Conservation (phyloP, 441 rosid species). For the Erodium chrysanthum region DNA sequence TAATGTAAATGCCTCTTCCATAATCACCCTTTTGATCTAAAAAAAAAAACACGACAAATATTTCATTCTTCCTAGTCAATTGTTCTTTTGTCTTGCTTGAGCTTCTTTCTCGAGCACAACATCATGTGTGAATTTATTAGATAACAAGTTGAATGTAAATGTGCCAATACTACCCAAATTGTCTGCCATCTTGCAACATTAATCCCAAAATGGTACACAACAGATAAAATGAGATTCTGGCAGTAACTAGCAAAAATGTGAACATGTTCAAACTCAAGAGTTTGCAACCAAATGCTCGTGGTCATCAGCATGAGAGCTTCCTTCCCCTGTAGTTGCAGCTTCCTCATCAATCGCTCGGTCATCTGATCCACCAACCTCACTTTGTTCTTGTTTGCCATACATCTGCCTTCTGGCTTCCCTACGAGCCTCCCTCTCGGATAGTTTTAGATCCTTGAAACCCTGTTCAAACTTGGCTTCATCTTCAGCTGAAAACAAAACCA, state of each 20-base stretch:
- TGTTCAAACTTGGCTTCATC: conserved; percentile 73
- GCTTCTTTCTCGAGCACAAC: too few relatives aligned
- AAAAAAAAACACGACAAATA: too few relatives aligned
- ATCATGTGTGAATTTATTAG: too few relatives aligned
- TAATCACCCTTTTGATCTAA: too few relatives aligned
- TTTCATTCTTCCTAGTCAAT: too few relatives aligned
- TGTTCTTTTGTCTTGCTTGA: too few relatives aligned
- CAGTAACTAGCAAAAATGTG: conserved; percentile 7
- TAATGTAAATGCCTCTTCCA: too few relatives aligned
- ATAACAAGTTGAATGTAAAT: too few relatives aligned
- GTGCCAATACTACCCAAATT: too few relatives aligned
- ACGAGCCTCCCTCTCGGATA: conserved; percentile 53
- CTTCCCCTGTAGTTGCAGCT: neutral
- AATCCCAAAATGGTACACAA: neutral
- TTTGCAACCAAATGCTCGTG: conserved; percentile 28
- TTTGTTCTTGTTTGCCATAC: conserved; percentile 22
- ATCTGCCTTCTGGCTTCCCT: conserved; percentile 46
- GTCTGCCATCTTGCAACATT: neutral
- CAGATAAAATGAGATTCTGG: conserved; percentile 5
- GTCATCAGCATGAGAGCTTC: neutral
- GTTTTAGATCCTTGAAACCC: conserved; percentile 60
- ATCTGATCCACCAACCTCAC: conserved; percentile 16
- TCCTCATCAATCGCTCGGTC: conserved; percentile 17
- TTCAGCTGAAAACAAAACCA: conserved; percentile 58
- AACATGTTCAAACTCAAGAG: conserved; percentile 20